Conservation (phyloP, 192 early-diverging fungal genomes). For the Piromyces finnis region DNA sequence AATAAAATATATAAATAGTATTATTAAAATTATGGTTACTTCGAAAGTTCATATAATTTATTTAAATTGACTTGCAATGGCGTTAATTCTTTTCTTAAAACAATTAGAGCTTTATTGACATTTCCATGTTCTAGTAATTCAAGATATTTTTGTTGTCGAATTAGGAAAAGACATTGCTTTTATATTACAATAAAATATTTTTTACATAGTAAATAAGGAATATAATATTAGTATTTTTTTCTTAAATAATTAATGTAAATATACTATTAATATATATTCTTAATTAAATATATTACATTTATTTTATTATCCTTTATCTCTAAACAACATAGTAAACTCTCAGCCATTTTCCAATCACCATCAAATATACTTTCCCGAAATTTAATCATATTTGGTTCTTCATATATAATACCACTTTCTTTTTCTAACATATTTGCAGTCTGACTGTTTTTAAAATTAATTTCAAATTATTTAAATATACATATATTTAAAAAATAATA, state of each 20-base stretch:
- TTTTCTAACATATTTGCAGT: slow-evolving; percentile 47
- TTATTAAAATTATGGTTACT: slow-evolving; percentile 14
- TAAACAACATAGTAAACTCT: slow-evolving; percentile 28
- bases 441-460: slow-evolving; percentile 19
- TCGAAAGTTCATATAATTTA: slow-evolving; percentile 55
- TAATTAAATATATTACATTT: not conserved
- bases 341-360: slow-evolving; percentile 61
- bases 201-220: not conserved
- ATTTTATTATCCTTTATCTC: slow-evolving; percentile 9
- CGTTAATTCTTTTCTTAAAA: slow-evolving; percentile 66
- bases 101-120: slow-evolving; percentile 49
- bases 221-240: not conserved
- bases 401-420: slow-evolving; percentile 64
- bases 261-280: not conserved
- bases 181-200: not conserved
- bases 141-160: slow-evolving; percentile 78
- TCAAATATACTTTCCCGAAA: slow-evolving; percentile 55
- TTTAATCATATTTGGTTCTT: slow-evolving; percentile 41
- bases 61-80: slow-evolving; percentile 47
- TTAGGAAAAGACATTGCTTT: slow-evolving; percentile 33
- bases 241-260: not conserved
- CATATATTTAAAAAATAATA: not conserved
- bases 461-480: not conserved
- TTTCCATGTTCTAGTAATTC: slow-evolving; percentile 59
- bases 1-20: not conserved